These are phyloP conservation scores for Aspergillus intermedius DNA, from an alignment of 2,329 filamentous ascomycete genomes.

Conservation along the genomic window DNA sequence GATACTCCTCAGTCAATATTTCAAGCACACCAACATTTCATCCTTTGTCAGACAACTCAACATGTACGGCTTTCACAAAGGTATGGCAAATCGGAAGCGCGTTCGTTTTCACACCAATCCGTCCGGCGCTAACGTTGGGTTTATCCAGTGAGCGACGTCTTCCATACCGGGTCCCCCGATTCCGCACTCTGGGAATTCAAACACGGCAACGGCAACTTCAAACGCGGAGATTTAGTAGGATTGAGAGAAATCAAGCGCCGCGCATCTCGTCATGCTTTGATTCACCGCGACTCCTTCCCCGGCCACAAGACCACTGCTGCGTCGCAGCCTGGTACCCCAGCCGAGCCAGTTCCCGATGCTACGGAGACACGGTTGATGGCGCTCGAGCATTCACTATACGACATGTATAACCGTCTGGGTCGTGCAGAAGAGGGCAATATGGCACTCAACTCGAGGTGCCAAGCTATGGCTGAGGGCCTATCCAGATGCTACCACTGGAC, in stretches of 20 bases:
- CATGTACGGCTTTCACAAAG: slow-evolving; percentile 99
- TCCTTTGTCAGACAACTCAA: slow-evolving; percentile 97
- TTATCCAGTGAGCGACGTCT: slow-evolving; percentile 83
- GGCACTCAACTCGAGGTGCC: slow-evolving; percentile 72
- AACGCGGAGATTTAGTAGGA: slow-evolving; percentile 83
- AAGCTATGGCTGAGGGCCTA: slow-evolving; percentile 74
- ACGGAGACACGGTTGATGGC: slow-evolving; percentile 66
- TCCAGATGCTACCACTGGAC: slow-evolving; percentile 71
- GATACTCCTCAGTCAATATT: slow-evolving; percentile 68
- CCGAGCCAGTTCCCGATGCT: slow-evolving; percentile 73
- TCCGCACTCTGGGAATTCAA: slow-evolving; percentile 98
- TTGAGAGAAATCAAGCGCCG: slow-evolving; percentile 92
- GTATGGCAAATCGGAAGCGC: slow-evolving; percentile 40
- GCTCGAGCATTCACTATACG: slow-evolving; percentile 77
- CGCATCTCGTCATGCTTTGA: slow-evolving; percentile 85
- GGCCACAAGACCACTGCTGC: slow-evolving; percentile 64
- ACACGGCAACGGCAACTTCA: slow-evolving; percentile 95
- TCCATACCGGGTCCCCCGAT: slow-evolving; percentile 89
- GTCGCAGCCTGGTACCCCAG: slow-evolving; percentile 77
- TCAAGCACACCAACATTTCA: slow-evolving; percentile 98
- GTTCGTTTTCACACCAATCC: neutral
- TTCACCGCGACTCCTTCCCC: slow-evolving; percentile 84
- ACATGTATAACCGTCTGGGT: slow-evolving; percentile 67
- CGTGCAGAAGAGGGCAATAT: slow-evolving; percentile 78
- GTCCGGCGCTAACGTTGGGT: slow-evolving; percentile 5